Percentiles rank a stretch among this genome's conserved stretches.
phyloP scores from a whole-genome alignment of 1,139 yeast species.

The Zygotorulaspora mrakii region DNA sequence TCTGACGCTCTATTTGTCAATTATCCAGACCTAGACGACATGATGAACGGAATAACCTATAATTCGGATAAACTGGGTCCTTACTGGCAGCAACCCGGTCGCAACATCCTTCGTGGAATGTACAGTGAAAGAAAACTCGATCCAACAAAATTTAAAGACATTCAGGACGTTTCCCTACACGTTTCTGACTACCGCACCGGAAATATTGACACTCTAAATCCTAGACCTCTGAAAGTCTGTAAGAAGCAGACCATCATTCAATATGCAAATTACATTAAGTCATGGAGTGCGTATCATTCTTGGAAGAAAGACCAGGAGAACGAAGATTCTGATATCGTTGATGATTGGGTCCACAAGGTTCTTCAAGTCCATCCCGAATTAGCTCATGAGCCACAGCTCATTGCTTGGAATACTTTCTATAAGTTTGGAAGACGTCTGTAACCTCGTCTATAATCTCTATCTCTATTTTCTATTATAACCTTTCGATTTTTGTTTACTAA shows the following conservation, averaged over 20 bases:
- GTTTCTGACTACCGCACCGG: slow-evolving; percentile 34
- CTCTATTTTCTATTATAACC: no score
- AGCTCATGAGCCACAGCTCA: slow-evolving; percentile 31
- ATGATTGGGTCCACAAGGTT: slow-evolving; percentile 28
- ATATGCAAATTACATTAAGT: slow-evolving; percentile 49
- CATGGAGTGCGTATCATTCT: slow-evolving; percentile 69
- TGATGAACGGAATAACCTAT: slow-evolving; percentile 37
- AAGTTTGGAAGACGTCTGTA: slow-evolving; percentile 33
- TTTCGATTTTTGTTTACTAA: background rate
- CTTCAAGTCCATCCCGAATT: slow-evolving; percentile 34
- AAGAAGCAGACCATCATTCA: slow-evolving; percentile 44
- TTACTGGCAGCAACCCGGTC: slow-evolving; percentile 69
- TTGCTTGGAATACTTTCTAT: slow-evolving; percentile 43
- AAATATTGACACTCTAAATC: slow-evolving; percentile 7
- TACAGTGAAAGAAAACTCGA: slow-evolving; percentile 47
- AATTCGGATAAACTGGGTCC: slow-evolving; percentile 54
- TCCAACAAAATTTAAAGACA: slow-evolving; percentile 40
- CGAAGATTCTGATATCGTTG: slow-evolving; percentile 33
- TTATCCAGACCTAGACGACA: slow-evolving; percentile 39
- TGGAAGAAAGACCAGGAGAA: slow-evolving; percentile 48
- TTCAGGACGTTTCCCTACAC: slow-evolving; percentile 41
- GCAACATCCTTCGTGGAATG: slow-evolving; percentile 47
- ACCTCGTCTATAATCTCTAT: background rate
- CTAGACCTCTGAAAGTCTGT: slow-evolving; percentile 40
- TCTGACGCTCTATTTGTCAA: slow-evolving; percentile 57